A percentile compares a stretch with the other conserved stretches of the same genome.
Evolutionary conservation across 176 grass and related monocot genomes (phyloP).

Genomic region (Oryza glaberrima): DNA sequence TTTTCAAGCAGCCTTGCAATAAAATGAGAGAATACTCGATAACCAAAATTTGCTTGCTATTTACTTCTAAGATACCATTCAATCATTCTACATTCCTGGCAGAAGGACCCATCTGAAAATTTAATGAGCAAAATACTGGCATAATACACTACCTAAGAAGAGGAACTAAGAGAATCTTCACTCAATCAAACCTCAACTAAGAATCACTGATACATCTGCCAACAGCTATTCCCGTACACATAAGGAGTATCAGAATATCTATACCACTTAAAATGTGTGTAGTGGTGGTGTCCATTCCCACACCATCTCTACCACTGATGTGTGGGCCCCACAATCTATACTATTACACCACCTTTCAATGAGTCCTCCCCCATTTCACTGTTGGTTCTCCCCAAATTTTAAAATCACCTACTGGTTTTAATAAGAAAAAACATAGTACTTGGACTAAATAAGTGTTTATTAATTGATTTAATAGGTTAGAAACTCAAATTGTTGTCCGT

Average conservation of each 20-base stretch:
- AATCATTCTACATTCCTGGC: constrained; percentile 28
- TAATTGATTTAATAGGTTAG: too few species aligned
- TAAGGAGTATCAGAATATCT: neutral
- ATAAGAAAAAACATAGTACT: too few species aligned
- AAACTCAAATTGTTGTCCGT: too few species aligned
- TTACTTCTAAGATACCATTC: constrained; percentile 30
- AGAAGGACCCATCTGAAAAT: constrained; percentile 33
- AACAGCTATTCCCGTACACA: neutral
- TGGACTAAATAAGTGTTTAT: too few species aligned
- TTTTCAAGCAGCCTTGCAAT: constrained; percentile 18
- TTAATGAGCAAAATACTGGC: constrained; percentile 27
- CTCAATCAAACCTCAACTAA: neutral
- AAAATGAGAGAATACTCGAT: constrained; percentile 20
- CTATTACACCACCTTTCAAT: too few species aligned
- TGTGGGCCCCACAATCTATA: too few species aligned
- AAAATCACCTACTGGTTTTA: too few species aligned
- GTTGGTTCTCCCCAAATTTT: too few species aligned
- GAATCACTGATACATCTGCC: neutral
- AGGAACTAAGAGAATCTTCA: neutral
- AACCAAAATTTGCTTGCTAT: neutral
- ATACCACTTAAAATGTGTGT: too few species aligned
- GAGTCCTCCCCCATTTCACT: too few species aligned
- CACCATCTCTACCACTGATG: too few species aligned
- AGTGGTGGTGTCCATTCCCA: too few species aligned
- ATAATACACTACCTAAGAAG: constrained; percentile 26